phyloP scores from a whole-genome alignment of 2,329 filamentous ascomycete species.

The Botrytis fragariae region DNA sequence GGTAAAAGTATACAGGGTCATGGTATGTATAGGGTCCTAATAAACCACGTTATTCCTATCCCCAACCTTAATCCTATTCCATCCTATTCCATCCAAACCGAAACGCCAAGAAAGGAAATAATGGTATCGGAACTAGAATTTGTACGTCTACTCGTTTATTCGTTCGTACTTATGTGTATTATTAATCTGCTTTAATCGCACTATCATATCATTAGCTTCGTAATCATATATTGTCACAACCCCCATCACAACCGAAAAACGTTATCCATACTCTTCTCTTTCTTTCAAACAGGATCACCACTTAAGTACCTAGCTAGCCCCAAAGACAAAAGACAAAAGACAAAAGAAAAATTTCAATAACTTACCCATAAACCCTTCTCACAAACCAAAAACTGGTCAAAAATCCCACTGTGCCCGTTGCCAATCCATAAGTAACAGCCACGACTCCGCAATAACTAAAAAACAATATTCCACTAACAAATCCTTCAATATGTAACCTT shows the following conservation, averaged over 20 bases:
- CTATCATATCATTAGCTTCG: not conserved
- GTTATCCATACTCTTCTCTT: not conserved
- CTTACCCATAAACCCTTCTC: conserved; percentile 75
- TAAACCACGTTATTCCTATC: not conserved
- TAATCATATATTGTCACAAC: not conserved
- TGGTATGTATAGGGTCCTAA: too few species aligned
- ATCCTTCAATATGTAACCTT: conserved; percentile 77
- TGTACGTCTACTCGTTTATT: not conserved
- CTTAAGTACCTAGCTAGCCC: too few species aligned
- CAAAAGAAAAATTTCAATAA: conserved; percentile 24
- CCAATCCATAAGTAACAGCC: conserved; percentile 74
- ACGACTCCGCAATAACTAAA: conserved; percentile 83
- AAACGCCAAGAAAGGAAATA: not conserved
- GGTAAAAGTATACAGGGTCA: too few species aligned
- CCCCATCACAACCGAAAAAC: too few species aligned
- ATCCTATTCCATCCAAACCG: not conserved
- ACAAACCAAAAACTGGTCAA: conserved; percentile 82
- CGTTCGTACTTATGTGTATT: not conserved
- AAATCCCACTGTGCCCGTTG: conserved; percentile 83
- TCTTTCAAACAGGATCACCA: not conserved
- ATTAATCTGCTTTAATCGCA: conserved; percentile 19
- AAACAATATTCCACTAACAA: conserved; percentile 77
- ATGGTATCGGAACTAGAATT: not conserved
- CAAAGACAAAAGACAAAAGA: not conserved
- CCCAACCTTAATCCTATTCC: not conserved